A percentile compares a stretch with the other conserved stretches of the same genome.
These are phyloP conservation scores for Eucommia ulmoides DNA, from an alignment of 257 asterid genomes.

Conservation along the genomic window DNA sequence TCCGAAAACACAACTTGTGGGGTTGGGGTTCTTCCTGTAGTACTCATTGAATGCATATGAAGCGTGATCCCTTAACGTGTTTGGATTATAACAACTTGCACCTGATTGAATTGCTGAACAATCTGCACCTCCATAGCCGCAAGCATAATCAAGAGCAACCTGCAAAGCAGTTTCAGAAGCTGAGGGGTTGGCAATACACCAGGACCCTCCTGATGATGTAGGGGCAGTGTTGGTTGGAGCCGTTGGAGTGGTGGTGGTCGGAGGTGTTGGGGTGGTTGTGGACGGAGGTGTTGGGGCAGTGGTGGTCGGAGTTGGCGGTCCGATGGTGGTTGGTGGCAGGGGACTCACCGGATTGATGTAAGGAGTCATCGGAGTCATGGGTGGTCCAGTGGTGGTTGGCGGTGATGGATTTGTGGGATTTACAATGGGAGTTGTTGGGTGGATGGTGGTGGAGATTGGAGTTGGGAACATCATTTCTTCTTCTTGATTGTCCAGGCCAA, in stretches of 20 bases:
- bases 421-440: conserved; percentile 47
- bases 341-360: too few species aligned
- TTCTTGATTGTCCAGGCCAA: conserved; percentile 29
- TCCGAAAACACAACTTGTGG: conserved; percentile 86
- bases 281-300: background rate
- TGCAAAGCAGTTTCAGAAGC: conserved; percentile 76
- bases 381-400: conserved; percentile 19
- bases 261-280: conserved; percentile 3
- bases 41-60: conserved; percentile 85
- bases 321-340: conserved; percentile 5
- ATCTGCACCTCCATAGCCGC: conserved; percentile 94
- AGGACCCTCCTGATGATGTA: conserved; percentile 23
- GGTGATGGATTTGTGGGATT: conserved; percentile 37
- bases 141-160: conserved; percentile 93
- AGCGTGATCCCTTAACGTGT: conserved; percentile 67
- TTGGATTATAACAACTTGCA: conserved; percentile 65
- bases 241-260: conserved; percentile 20
- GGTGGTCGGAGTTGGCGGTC: background rate
- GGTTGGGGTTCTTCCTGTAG: conserved; percentile 79
- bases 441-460: conserved; percentile 18
- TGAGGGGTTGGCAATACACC: conserved; percentile 73
- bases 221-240: background rate
- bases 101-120: conserved; percentile 70
- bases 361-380: conserved; percentile 18
- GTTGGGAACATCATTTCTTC: conserved; percentile 26